Percentiles rank a stretch among this genome's conserved stretches.
phyloP scores from a whole-genome alignment of 1,139 yeast species.

The Kodamaea fungicola region DNA sequence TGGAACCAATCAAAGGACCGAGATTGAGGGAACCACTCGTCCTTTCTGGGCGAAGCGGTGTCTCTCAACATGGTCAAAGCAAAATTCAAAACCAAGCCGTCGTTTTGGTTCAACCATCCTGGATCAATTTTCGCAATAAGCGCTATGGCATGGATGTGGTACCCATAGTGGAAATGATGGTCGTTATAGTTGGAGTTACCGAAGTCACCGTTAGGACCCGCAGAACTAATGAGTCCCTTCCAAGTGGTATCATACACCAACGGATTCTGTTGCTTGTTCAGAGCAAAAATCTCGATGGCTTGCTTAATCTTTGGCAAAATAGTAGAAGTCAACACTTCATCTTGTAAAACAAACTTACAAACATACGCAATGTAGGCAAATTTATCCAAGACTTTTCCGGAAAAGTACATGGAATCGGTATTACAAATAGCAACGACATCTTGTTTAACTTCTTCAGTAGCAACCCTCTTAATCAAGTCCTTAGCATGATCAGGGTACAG shows the following conservation, averaged over 20 bases:
- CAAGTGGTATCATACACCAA: constrained; percentile 63
- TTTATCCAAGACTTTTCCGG: constrained; percentile 72
- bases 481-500: constrained; percentile 37
- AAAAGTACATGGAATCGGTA: constrained; percentile 69
- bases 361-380: constrained; percentile 71
- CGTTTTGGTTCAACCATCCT: constrained; percentile 28
- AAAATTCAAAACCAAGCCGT: constrained; percentile 27
- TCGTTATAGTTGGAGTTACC: constrained; percentile 79
- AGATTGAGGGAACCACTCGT: constrained; percentile 36
- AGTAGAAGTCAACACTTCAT: constrained; percentile 40
- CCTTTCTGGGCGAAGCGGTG: constrained; percentile 39
- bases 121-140: constrained; percentile 55
- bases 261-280: constrained; percentile 58
- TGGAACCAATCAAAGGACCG: constrained; percentile 46
- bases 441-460: constrained; percentile 46
- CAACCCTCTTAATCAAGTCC: constrained; percentile 42
- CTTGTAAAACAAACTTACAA: constrained; percentile 52
- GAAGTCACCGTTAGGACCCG: constrained; percentile 65
- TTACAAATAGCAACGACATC: constrained; percentile 60
- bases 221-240: constrained; percentile 73
- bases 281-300: constrained; percentile 59
- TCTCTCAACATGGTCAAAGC: constrained; percentile 37
- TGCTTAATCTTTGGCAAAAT: constrained; percentile 49
- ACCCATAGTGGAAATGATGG: constrained; percentile 81
- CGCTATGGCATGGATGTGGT: constrained; percentile 73